These are phyloP conservation scores for Aspergillus candidus DNA, from an alignment of 2,329 filamentous ascomycete genomes.

Conservation along the genomic window DNA sequence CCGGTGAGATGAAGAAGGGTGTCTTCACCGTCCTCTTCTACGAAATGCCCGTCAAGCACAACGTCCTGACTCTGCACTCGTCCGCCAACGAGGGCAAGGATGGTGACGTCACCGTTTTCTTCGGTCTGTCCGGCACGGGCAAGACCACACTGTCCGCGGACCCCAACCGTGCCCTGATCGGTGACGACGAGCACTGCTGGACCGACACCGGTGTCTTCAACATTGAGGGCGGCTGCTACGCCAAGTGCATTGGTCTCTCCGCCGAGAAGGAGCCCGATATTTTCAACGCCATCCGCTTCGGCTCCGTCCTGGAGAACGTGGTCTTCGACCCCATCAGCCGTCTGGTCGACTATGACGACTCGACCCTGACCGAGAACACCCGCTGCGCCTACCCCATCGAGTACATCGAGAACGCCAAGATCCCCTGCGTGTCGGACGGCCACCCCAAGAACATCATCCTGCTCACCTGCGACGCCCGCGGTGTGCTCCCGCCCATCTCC, in stretches of 20 bases:
- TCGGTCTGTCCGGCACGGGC: constrained; percentile 94
- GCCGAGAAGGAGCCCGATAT: constrained; percentile 99
- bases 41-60: constrained; percentile 99
- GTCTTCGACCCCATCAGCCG: constrained; percentile 90
- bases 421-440: constrained; percentile 79
- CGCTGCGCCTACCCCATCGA: constrained; percentile 98
- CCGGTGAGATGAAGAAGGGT: constrained; percentile 96
- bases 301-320: constrained; percentile 96
- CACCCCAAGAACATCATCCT: constrained; percentile 98
- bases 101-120: constrained; percentile 98
- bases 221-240: constrained; percentile 99
- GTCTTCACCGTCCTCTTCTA: constrained; percentile 99
- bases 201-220: constrained; percentile 96
- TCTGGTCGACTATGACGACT: constrained; percentile 90
- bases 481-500: constrained; percentile 94
- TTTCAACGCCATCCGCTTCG: constrained; percentile 90
- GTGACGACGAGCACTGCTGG: constrained; percentile 99
- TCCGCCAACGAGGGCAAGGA: constrained; percentile 94
- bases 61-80: constrained; percentile 95
- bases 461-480: constrained; percentile 93
- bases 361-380: constrained; percentile 95
- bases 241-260: constrained; percentile 95
- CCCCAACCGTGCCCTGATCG: constrained; percentile 91
- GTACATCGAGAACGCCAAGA: constrained; percentile 98
- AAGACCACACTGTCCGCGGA: constrained; percentile 98